Base-by-base conservation (phyloP, 345 rosid genomes). In the Pistacia integerrima region DNA sequence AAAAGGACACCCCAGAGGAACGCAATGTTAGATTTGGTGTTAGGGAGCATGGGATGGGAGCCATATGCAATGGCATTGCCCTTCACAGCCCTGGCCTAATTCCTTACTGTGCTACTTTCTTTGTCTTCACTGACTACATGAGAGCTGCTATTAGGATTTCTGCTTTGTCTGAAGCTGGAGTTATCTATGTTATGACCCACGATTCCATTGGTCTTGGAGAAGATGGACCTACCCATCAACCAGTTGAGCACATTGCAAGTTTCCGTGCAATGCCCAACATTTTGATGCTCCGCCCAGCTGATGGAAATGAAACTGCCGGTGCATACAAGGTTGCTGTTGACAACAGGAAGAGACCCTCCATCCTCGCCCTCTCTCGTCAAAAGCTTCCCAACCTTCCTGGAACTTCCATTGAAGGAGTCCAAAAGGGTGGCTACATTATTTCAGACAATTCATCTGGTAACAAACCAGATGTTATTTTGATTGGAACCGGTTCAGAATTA, bases 51-150 rank as follows among this genome's bases (percentile, higher is more conserved):
- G 97, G 90, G 8, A 97, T 97, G 99, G 99, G 99, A 84, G 97
- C 89, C 75, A 97, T 97, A 80, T 83, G 93, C 82, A 97, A 94
- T 28, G 99, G 99, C 77, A 94, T 97, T 79, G 93, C 91, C 58
- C 97, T 72, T 68, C 99, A 97, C 85, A 86, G 93, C 80, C 97
- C 95, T 22, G 99, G 98, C 52, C 70, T 97, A 65, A 83, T 97
- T 75, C 99, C 99, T 9, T 97, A 97, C 82, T 97, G 98, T 68
- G 99, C 99, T 64, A 97, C 99, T 51, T 97, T 97, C 97, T 97
- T 97, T 75, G 99, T 97, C 66, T 97, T 97, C 91, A 94, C 99
- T 8, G 99, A 97, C 84, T 97, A 97, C 97, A 94, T 97, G 99
- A 92, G 99, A 80, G 98, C 90, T 73, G 97, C 99, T 55, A 97